Evolutionary conservation across 1,284 basidiomycete genomes (phyloP), one percentile per base, ranked within the genome.

Genomic region (Leccinum fallax): DNA sequence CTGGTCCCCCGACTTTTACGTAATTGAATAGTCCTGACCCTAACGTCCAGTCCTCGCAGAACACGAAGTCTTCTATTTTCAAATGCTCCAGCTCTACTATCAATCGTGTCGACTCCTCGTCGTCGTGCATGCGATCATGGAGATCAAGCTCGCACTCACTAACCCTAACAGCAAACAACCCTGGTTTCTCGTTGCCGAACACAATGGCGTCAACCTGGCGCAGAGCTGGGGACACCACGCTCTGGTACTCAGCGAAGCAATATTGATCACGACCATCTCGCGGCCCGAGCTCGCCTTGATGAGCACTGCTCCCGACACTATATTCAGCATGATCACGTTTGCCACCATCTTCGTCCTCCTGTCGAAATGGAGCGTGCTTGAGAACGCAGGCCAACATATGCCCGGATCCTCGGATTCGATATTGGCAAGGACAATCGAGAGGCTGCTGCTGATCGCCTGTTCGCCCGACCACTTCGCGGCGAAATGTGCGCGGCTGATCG

Each of bases 311-410:
- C 82, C 81, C 0, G 81, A 82, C 64, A 70, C 68, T 55, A 59
- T 79, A 34, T 83, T 81, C 66, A 68, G 71, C 38, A 76, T 83
- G 72, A 68, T 82, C 59, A 71, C 77, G 0, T 77, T 81, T 56
- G 76, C 80, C 32, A 75, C 80, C 4, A 71, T 78, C 2, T 80
- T 74, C 58, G 63, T 83, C 49, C 70, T 81, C 54, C 69, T 79
- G 16, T 72, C 74, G 51, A 81, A 81, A 64, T 78, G 80, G 69
- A 73, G 70, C 49, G 63, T 79, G 11, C 66, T 77, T 38, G 76
- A 81, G 59, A 69, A 75, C 16, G 66, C 68, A 0, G 70, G 69
- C 11, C 66, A 72, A 55, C 71, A 71, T 19, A 65, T 82, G 38
- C 73, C 75, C 4, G 80, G 79, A 8, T 73, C 74, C 16, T 78